Base-by-base conservation (phyloP, 768 basidiomycete genomes). In the Brasilioporus rufonigricans region DNA sequence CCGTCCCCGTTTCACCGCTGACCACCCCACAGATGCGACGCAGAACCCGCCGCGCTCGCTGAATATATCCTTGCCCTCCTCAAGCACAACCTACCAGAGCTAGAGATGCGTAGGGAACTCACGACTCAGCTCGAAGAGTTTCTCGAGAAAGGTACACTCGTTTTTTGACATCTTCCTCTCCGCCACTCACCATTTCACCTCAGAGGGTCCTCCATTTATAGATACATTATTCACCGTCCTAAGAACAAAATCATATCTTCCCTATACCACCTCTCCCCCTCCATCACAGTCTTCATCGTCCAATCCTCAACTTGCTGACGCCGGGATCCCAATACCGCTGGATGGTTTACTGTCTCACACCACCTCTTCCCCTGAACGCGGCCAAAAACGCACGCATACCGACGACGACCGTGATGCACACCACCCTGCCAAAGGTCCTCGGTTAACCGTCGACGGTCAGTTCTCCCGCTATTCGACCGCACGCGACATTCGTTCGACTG, bases 31-130 rank as follows among this genome's bases (percentile, higher is more conserved):
- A 97, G 95, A 80, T 96, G 93, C 71, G 96, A 98, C 69, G 96
- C 96, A 39, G 96, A 98, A 68, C 94, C 96, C 29, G 84, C 85
- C 29, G 92, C 93, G 31, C 84, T 98, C 48, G 87, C 92, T 5
- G 93, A 98, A 68, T 98, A 98, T 70, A 87, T 98, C 62, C 83
- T 97, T 46, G 96, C 96, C 16, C 77, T 98, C 50, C 76, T 98
- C 55, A 93, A 93, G 70, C 92, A 95, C 69, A 91, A 92, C 72
- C 87, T 86, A 1, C 79, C 89, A 5, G 89, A 94, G 67, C 70
- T 73, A 23, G 91, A 95, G 59, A 86, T 98, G 80, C 80, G 89
- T 60, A 83, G 84, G 61, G 90, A 93, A 66, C 75, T 97, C 52
- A 68, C 76, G 2, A 64, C 79, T 0, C 92, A 97, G 67, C 77